Base-by-base conservation (phyloP, 257 asterid genomes). In the Gardenia jasminoides region DNA sequence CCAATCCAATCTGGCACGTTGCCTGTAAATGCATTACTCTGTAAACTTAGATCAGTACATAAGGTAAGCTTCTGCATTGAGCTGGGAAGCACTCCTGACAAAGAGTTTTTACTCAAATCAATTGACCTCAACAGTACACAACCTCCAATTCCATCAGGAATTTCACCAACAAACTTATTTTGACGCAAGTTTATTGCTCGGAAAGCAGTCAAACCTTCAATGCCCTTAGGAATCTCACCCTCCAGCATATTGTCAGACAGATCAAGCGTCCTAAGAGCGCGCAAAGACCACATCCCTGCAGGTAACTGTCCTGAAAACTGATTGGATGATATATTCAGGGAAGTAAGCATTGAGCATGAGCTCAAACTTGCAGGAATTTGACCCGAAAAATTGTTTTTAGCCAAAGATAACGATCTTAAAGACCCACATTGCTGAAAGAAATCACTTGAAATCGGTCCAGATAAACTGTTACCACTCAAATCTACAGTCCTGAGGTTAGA, bases 361-460 rank as follows among this genome's bases (percentile, higher is more conserved):
- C 91, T 88, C 75, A 96, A 83, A 82, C 94, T 91, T 79, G 80
- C 91, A 5, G 99, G 98, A 72, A 96, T 81, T 31, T 84, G 86
- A 69, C 99, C 99, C 0, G 89, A 84, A 78, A 96, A 88, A 72
- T 77, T 84, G 91, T 93, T 96, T 30, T 78, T 79, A 28, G 97
- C 91, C 82, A 96, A 82, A 13, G 97, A 93, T 76, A 96, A 73
- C 3, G 97, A 89, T 66, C 93, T 86, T 36, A 96, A 74, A 77
- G 94, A 83, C 72, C 97, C 97, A 88, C 99, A 96, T 89, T 93
- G 92, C 78, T 75, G 87, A 80, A 91, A 93, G 46, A 92, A 90
- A 80, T 93, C 98, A 72, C 78, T 85, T 0, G 90, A 83, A 70
- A 96, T 82, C 3, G 80, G 65, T 70, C 98, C 98, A 1, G 91